Base-by-base conservation (phyloP, 495 filamentous ascomycete species). In the Penicillium ucsense region DNA sequence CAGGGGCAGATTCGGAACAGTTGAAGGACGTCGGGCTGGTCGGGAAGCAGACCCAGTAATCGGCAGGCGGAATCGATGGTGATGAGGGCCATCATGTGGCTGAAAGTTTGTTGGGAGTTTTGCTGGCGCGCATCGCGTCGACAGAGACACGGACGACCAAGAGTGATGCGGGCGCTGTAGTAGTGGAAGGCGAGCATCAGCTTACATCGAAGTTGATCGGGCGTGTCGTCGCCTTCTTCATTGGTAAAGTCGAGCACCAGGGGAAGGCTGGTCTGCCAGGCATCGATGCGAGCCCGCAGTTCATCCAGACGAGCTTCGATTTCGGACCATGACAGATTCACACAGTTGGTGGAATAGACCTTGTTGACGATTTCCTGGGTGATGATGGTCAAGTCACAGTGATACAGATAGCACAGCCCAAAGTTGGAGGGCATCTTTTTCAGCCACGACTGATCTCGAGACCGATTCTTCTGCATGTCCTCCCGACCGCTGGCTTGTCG, bases 61-160 rank as follows among this genome's bases (percentile, higher is more conserved):
- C 66, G 56, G 8, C 61, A 65, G 1, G 82, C 81, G 33, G 81
- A 76, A 4, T 71, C 59, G 4, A 86, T 58, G 38, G 79, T 78
- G 0, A 64, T 63, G 10, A 70, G 56, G 4, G 78, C 80, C 53
- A 75, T 73, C 29, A 66, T 63, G 38, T 74, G 72, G 49, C 80
- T 80, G 53, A 83, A 83, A 10, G 66, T 64, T 20, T 56, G 51
- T 12, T 48, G 12, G 9, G 60, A 40, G 5, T 39, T 48, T 3
- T 44, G 48, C 38, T 61, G 67, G 43, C 76, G 68, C 54, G 51
- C 65, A 43, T 84, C 80, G 8, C 79, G 64, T 6, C 76, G 71
- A 53, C 81, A 85, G 9, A 86, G 68, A 61, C 78, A 83, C 3
- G 83, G 83, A 6, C 83, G 78, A 36, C 76, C 77, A 27, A 82